Evolutionary conservation across 257 asterid species (phyloP), one percentile per base, ranked within the genome.

Genomic region (Buddleja alternifolia): DNA sequence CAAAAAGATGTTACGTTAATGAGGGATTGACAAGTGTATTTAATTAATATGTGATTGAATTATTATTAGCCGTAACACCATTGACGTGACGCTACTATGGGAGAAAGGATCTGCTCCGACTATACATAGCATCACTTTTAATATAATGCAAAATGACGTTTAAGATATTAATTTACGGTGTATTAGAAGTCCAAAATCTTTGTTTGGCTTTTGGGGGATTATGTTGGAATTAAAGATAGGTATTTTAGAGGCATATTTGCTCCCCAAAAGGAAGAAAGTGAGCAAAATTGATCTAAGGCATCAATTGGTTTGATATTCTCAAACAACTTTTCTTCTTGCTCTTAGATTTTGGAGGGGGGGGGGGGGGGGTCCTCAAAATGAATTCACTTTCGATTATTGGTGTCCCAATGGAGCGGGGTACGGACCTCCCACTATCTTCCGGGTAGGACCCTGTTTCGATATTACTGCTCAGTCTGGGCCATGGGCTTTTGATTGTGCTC

Each of bases 261-360:
- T 82, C 78, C 87, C 90, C 77, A 54, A 67, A 77, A 78, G 88
- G 81, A 73, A 76, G 88, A 68, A 88, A 67, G 72, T 78, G 64
- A 67, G 41, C 23, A 32, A 57, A 71, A 21, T 10, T 60, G 50
- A 56, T 57, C 21, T 10, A 39, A n/a, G 37, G 36, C 67, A 64
- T n/a, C 62, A 50, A 21, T 40, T 66, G 36, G 74, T 69, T 73
- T 69, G 58, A 71, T 71, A 44, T 67, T 71, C 42, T 78, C 61
- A 57, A 44, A 63, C 78, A 59, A 7, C 44, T 73, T 79, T 32
- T 32, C 12, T 53, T 70, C 47, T 42, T 60, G 70, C 44, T 29
- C 63, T 45, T 8, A 51, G 66, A 51, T 52, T 54, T 23, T 29
- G 5, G 34, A 1, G 5, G 5, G 69, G 47, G 76, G 73, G 83